Percentiles rank a stretch among this genome's conserved stretches.
Evolutionary conservation across 805 yeast species (phyloP).

Genomic region (Wickerhamomyces sydowiorum): DNA sequence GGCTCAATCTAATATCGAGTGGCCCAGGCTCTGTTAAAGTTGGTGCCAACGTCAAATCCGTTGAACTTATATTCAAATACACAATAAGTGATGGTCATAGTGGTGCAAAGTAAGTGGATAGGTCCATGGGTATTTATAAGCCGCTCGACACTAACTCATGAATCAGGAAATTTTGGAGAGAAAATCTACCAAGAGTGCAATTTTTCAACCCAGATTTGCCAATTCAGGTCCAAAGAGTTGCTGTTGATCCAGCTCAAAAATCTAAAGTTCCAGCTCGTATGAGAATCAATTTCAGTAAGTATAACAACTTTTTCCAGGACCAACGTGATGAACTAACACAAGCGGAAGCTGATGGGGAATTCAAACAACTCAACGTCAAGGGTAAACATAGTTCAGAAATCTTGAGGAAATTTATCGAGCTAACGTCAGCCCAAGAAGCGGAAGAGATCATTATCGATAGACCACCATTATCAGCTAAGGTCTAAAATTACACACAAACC

Average conservation of each 20-base stretch:
- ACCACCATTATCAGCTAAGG: too few relatives aligned
- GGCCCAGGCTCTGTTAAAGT: conserved; percentile 34
- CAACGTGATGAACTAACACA: conserved; percentile 1
- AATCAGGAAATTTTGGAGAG: conserved; percentile 63
- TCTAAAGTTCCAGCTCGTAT: conserved; percentile 39
- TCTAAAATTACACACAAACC: too few relatives aligned
- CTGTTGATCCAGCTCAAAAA: conserved; percentile 34
- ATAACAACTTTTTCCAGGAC: background rate
- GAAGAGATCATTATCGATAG: conserved; percentile 23
- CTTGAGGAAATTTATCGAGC: conserved; percentile 45
- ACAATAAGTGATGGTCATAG: conserved; percentile 46
- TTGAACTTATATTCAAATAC: conserved; percentile 50
- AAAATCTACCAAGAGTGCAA: conserved; percentile 66
- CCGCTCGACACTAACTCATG: conserved; percentile 1
- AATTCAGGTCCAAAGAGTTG: conserved; percentile 54
- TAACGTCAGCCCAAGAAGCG: conserved; percentile 47
- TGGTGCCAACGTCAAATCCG: conserved; percentile 30
- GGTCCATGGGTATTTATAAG: background rate
- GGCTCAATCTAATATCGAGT: conserved; percentile 47
- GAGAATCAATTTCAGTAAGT: conserved; percentile 29
- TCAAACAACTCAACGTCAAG: conserved; percentile 47
- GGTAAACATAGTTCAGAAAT: conserved; percentile 45
- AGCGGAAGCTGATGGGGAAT: conserved; percentile 25
- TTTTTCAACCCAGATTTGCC: conserved; percentile 76
- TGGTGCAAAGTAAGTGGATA: conserved; percentile 43